Base-by-base conservation (phyloP, 106 monocot species). In the Phalaenopsis aphrodite region DNA sequence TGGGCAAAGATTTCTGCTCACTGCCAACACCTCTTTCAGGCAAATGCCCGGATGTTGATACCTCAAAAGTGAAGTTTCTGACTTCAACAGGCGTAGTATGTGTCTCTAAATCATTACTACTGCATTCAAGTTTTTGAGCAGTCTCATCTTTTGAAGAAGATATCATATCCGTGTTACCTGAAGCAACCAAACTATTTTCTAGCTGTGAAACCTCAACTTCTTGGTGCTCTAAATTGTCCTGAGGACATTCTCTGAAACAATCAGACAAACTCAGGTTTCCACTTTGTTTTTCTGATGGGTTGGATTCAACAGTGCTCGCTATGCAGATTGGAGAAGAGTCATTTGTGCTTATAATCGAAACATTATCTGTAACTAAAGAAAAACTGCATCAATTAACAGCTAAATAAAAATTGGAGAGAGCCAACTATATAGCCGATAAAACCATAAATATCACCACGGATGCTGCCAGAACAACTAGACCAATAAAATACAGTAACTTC, bases 21-120 rank as follows among this genome's bases (percentile, higher is more conserved):
- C 80, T 82, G 3, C 77, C 78, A 72, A 19, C 36, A 41, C 80
- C 87, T 58, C 82, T 90, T 75, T 84, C 81, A 82, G 88, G 74
- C 37, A 74, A 65, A 72, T 90, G 79, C 57, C 66, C 76, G 46
- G 68, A 4, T 57, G 87, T 78, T 17, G 87, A 82, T 78, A 94
- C 97, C 79, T 87, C 84, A 81, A 90, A 92, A 65, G 90, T 82
- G 47, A 92, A 89, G 79, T 79, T 89, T 81, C 82, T 88, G 78
- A 89, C 84, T 83, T 89, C 88, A 79, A 85, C 78, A 80, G 80
- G 46, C 45, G 71, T 37, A 47, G 16, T 83, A 17, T 84, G 52
- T 88, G 87, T 75, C 79, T 89, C 81, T 14, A 76, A 58, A 80
- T 78, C 58, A 67, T 57, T 10, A 73, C 19, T 42, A 57, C n/a